Base-by-base conservation (phyloP, 2,329 filamentous ascomycete genomes). In the Ceratocystiopsis minuta region DNA sequence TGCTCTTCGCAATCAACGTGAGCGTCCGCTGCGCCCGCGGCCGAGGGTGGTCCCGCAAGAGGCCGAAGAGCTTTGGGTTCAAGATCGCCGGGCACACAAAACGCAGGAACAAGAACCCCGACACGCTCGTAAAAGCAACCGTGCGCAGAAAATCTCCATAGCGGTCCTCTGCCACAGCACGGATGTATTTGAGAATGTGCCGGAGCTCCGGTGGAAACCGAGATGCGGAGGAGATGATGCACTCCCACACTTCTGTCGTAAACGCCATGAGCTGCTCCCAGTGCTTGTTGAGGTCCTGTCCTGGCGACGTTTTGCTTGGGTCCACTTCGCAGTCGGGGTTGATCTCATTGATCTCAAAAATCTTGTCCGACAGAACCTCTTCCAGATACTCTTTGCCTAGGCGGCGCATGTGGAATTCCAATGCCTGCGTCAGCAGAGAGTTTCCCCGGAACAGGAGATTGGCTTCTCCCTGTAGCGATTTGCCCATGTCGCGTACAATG, bases 31-130 rank as follows among this genome's bases (percentile, higher is more conserved):
- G 84, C 12, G 87, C 84, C 41, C 78, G 78, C 20, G 78, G 74
- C 39, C 80, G 80, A 18, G 88, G 86, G 49, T 93, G 82, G 52
- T 95, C 88, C 57, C 63, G 62, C 17, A 95, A 62, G 16, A 96
- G 66, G 17, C 86, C 86, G 55, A 94, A 95, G 14, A 96, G 68
- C 60, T 94, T 94, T 1, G 88, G 88, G 48, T 94, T 95, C 7
- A 96, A 66, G 45, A 96, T 86, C n/a, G 88, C 87, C 3, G 88
- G 88, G 54, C 87, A 94, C 54, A 96, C 90, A 64, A 95, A 95
- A 6, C 88, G 79, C 46, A 96, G 67, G 57, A 96, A 96, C 13
- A 96, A 62, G 54, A 96, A 96, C 0, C 88, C 88, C 37, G 86
- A 94, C 2, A 96, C 86, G 55, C 86, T 93, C 41, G 87, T 95